A percentile compares a stretch with the other conserved stretches of the same genome.
Evolutionary conservation across 441 rosid species (phyloP).

Genomic region (Gossypium schwendimanii): DNA sequence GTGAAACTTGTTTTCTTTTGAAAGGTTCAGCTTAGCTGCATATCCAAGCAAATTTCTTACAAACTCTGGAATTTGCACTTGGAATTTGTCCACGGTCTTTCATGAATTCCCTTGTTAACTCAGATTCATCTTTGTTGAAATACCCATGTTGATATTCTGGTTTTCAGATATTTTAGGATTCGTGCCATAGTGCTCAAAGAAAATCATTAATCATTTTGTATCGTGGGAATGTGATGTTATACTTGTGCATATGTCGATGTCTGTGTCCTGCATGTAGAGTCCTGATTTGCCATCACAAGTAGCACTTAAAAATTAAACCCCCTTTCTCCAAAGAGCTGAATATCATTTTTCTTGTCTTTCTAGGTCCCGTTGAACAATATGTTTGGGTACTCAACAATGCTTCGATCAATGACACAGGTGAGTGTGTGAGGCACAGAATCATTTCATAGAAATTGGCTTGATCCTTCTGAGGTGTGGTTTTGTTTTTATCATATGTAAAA

Average conservation of each 20-base stretch:
- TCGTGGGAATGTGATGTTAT: neutral
- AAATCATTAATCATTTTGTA: neutral
- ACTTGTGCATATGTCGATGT: neutral
- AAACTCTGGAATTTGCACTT: too few relatives aligned
- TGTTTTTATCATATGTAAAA: neutral
- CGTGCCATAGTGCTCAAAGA: neutral
- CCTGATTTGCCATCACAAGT: neutral
- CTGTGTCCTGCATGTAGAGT: neutral
- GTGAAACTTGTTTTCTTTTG: constrained; percentile 15
- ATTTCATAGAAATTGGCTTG: neutral
- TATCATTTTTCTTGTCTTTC: constrained; percentile 1
- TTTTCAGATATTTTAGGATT: neutral
- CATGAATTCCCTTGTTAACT: neutral
- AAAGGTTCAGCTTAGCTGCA: neutral
- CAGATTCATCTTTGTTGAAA: neutral
- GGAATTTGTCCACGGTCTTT: neutral
- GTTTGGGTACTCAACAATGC: constrained; percentile 95
- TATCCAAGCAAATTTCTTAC: neutral
- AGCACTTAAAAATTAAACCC: neutral
- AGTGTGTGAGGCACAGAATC: neutral
- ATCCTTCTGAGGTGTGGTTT: neutral
- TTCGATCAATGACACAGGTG: constrained; percentile 95
- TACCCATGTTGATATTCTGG: neutral
- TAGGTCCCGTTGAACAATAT: constrained; percentile 95
- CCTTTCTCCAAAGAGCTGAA: neutral